Percentiles rank a stretch among this genome's conserved stretches.
phyloP scores from a whole-genome alignment of 805 yeast species.

The Spathaspora gorwiae region DNA sequence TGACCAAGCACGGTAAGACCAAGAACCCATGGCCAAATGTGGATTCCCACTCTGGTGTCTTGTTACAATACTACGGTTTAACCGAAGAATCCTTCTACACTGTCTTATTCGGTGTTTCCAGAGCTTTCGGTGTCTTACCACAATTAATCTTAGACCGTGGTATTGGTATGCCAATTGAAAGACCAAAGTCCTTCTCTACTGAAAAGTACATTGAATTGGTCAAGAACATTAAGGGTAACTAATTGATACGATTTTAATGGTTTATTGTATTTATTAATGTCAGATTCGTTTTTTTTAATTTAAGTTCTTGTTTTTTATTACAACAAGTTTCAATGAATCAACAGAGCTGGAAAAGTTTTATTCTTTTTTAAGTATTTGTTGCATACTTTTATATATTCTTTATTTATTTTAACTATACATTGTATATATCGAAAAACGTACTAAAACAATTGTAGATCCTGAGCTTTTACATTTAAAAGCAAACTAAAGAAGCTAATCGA shows the following conservation, averaged over 20 bases:
- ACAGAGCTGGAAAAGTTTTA: background rate
- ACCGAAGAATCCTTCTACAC: constrained; percentile 72
- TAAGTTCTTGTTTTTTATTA: background rate
- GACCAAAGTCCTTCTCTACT: constrained; percentile 88
- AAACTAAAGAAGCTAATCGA: too few species aligned
- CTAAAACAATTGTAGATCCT: too few species aligned
- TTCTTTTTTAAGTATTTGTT: constrained; percentile 1
- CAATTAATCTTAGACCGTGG: constrained; percentile 78
- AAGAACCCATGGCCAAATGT: constrained; percentile 85
- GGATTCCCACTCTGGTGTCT: constrained; percentile 73
- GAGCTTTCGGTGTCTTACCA: constrained; percentile 74
- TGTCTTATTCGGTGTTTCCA: constrained; percentile 76
- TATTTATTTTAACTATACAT: background rate
- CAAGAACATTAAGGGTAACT: constrained; percentile 30
- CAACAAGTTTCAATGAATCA: too few species aligned
- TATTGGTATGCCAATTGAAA: constrained; percentile 73
- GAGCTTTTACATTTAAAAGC: too few species aligned
- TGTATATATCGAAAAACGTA: background rate
- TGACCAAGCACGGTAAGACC: constrained; percentile 76
- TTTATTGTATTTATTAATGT: constrained; percentile 6
- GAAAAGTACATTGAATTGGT: constrained; percentile 86
- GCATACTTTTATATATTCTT: background rate
- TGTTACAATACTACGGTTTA: constrained; percentile 76
- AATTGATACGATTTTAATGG: background rate
- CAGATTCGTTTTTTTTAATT: constrained; percentile 1